Percentiles rank a stretch among this genome's conserved stretches.
These are phyloP conservation scores for Sporobolomyces phaffii DNA, from an alignment of 768 basidiomycete species.

Conservation along the genomic window DNA sequence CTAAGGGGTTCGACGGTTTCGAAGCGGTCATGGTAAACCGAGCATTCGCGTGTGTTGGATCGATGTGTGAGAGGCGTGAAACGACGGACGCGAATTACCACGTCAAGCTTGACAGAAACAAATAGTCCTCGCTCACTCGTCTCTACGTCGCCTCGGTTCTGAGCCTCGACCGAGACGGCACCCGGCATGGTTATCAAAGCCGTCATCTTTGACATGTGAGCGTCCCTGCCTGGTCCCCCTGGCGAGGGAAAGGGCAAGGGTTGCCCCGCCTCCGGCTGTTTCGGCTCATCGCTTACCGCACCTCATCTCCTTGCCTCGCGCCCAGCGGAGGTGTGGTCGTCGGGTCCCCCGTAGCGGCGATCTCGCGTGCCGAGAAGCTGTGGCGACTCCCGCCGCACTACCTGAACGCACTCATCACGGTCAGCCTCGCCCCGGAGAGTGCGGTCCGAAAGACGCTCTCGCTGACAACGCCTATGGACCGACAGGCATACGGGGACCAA, in stretches of 20 bases:
- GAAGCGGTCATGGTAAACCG: no score
- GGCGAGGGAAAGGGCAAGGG: no score
- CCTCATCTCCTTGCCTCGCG: not conserved
- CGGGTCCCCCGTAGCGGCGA: conserved; percentile 24
- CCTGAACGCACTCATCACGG: conserved; percentile 33
- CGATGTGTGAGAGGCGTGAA: no score
- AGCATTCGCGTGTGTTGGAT: no score
- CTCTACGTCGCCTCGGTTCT: not conserved
- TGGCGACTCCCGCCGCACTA: conserved; percentile 23
- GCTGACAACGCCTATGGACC: not conserved
- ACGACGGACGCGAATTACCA: no score
- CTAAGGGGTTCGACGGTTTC: no score
- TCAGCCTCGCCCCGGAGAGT: not conserved
- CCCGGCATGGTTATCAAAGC: conserved; percentile 12
- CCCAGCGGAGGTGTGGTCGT: conserved; percentile 34
- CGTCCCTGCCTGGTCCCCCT: not conserved
- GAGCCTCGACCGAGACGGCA: not conserved
- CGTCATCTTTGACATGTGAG: conserved; percentile 36
- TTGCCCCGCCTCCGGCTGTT: not conserved
- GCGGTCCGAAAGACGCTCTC: not conserved
- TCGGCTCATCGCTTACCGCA: not conserved
- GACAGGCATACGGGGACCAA: conserved; percentile 15
- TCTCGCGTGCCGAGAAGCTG: conserved; percentile 3
- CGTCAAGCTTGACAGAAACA: no score
- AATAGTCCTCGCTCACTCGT: no score